phyloP scores from a whole-genome alignment of 2,329 filamentous ascomycete species.

The Ilyonectria sp. region DNA sequence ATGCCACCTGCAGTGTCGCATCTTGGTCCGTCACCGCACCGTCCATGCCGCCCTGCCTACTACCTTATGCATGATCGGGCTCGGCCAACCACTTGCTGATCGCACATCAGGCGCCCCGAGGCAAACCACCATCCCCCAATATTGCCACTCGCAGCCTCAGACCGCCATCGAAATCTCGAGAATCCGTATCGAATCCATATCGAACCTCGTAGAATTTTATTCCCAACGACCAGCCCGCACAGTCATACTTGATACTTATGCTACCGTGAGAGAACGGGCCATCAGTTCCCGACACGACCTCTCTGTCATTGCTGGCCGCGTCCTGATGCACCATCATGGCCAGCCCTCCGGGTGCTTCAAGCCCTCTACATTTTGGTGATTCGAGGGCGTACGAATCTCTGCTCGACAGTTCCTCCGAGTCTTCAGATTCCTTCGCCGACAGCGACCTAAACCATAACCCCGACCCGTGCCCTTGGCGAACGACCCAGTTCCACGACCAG shows the following conservation, averaged over 20 bases:
- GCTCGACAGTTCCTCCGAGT: constrained; percentile 38
- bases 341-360: constrained; percentile 42
- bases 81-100: constrained; percentile 46
- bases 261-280: constrained; percentile 30
- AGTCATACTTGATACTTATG: constrained; percentile 23
- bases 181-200: not conserved
- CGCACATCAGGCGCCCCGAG: constrained; percentile 39
- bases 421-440: constrained; percentile 57
- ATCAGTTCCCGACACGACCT: constrained; percentile 25
- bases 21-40: constrained; percentile 25
- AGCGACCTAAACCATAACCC: constrained; percentile 47
- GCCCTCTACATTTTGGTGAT: constrained; percentile 38
- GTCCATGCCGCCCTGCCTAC: constrained; percentile 31
- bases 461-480: constrained; percentile 57
- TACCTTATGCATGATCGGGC: constrained; percentile 40
- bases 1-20: constrained; percentile 16
- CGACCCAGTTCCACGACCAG: constrained; percentile 55
- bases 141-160: constrained; percentile 22
- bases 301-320: constrained; percentile 19
- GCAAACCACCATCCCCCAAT: constrained; percentile 33
- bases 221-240: constrained; percentile 7
- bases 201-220: constrained; percentile 1
- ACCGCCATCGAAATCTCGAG: not conserved
- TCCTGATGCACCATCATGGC: constrained; percentile 48
- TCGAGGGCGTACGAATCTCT: constrained; percentile 33